A percentile compares a stretch with the other conserved stretches of the same genome.
Conservation (phyloP, 2,329 filamentous ascomycete species). For the Ceratocystis alfenasii region DNA sequence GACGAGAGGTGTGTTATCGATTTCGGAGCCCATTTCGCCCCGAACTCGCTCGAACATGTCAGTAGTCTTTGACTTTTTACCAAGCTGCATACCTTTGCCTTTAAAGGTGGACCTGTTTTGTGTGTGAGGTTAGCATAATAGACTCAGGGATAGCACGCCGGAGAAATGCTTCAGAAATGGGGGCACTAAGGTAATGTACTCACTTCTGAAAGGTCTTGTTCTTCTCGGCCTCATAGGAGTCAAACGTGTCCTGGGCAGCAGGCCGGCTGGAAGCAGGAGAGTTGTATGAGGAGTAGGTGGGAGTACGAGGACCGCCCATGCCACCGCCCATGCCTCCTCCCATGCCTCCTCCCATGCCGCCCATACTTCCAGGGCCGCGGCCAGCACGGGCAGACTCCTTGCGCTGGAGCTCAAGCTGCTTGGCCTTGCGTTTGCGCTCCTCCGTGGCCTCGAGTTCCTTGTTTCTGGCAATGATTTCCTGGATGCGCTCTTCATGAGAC, state of each 20-base stretch:
- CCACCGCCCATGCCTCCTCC: conserved; percentile 12
- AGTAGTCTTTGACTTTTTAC: conserved; percentile 95
- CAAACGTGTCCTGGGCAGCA: conserved; percentile 68
- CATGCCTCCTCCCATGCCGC: conserved; percentile 22
- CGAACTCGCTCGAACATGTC: conserved; percentile 96
- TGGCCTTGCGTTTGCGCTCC: conserved; percentile 95
- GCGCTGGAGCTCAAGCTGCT: conserved; percentile 96
- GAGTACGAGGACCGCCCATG: conserved; percentile 50
- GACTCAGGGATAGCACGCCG: no score
- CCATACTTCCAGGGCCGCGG: conserved; percentile 37
- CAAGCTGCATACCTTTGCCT: conserved; percentile 97
- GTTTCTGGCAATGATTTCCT: conserved; percentile 95
- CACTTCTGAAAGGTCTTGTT: conserved; percentile 80
- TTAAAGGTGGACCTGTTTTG: conserved; percentile 51
- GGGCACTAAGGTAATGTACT: conserved; percentile 25
- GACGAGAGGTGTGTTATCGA: conserved; percentile 65
- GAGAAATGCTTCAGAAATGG: background rate
- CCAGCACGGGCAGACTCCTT: conserved; percentile 81
- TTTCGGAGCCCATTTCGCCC: conserved; percentile 77
- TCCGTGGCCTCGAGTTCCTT: conserved; percentile 97
- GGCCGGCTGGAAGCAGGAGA: conserved; percentile 53
- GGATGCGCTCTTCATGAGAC: conserved; percentile 95
- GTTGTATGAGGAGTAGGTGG: conserved; percentile 59
- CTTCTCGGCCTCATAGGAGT: conserved; percentile 93
- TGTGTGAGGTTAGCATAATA: conserved; percentile 14